Evolutionary conservation across 768 basidiomycete genomes (phyloP), one percentile per base, ranked within the genome.

Genomic region (Boletus sp.): DNA sequence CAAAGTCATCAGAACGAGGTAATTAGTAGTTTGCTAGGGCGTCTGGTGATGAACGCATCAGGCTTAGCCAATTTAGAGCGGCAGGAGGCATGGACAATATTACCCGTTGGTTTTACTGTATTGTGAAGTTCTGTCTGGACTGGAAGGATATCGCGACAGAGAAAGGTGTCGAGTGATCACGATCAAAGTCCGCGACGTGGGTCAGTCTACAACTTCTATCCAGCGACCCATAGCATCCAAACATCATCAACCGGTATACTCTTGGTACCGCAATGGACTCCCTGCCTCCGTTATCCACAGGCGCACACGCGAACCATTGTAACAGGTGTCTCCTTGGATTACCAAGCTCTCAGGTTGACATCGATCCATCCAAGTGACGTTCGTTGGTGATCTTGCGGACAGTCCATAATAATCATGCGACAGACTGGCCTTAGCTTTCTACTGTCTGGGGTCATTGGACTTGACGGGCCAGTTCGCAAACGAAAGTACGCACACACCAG

Each of bases 381-480:
- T 59, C 53, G 43, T 50, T 47, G 49, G 39, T 54, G 56, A 61
- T 61, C 33, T 59, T 47, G 30, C 17, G 50, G 44, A 47, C 59
- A 56, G 53, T 33, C 44, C 41, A 47, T 60, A 29, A 59, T 50
- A 32, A 56, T 48, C 35, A 47, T 55, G 19, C 42, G 21, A 51
- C 59, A 97, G 95, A 64, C 75, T 96, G 64, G 91, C 90, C 5
- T 67, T 97, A 46, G 85, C 79, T 17, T 98, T 93, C 75, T 99
- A 98, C 68, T 93, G 89, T 61, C 74, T 98, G 19, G 88, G 93
- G 0, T 79, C 83, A 0, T 74, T 99, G 34, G 95, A 98, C 64
- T 72, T 98, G 30, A 77, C 93, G 10, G 83, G 79, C 3, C 66
- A 77, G 6, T 67, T 78, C 27, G 62, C 70, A 8, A 41, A 45